Conservation (phyloP, 1,139 yeast genomes). For the Suhomyces choctaworum region DNA sequence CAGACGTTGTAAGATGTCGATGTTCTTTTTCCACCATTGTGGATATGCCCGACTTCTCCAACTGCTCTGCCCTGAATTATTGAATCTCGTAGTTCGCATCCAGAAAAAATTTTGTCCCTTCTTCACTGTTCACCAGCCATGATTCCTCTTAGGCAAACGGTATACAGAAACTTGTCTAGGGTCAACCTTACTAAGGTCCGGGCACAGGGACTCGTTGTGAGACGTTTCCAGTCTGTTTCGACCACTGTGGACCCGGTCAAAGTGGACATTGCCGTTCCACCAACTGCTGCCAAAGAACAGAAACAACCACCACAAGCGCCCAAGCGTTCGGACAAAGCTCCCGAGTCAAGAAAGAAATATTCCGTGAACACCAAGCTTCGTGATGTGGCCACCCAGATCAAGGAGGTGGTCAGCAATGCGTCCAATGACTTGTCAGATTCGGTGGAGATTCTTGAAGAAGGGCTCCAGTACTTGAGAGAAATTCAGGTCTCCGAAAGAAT, state of each 20-base stretch:
- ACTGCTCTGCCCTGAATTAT: no score
- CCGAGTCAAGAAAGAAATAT: neutral
- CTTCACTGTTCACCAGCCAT: constrained; percentile 13
- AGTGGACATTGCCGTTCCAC: neutral
- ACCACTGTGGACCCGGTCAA: neutral
- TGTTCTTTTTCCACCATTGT: no score
- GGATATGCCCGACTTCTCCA: no score
- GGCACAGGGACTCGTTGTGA: constrained; percentile 11
- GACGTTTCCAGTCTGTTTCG: constrained; percentile 19
- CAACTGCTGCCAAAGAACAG: neutral
- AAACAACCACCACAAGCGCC: neutral
- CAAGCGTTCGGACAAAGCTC: neutral
- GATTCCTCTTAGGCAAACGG: constrained; percentile 26
- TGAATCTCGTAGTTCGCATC: no score
- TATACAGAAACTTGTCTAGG: constrained; percentile 21
- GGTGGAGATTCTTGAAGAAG: constrained; percentile 45
- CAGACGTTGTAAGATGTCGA: no score
- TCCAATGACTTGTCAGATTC: constrained; percentile 30
- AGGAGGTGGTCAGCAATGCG: constrained; percentile 24
- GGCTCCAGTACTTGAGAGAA: constrained; percentile 41
- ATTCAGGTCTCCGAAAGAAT: constrained; percentile 38
- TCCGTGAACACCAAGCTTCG: constrained; percentile 28
- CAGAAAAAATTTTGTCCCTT: constrained; percentile 10
- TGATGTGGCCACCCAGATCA: constrained; percentile 38
- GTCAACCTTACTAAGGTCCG: constrained; percentile 13